phyloP scores from a whole-genome alignment of 129 eudicot species.

The Smallanthus sonchifolius region DNA sequence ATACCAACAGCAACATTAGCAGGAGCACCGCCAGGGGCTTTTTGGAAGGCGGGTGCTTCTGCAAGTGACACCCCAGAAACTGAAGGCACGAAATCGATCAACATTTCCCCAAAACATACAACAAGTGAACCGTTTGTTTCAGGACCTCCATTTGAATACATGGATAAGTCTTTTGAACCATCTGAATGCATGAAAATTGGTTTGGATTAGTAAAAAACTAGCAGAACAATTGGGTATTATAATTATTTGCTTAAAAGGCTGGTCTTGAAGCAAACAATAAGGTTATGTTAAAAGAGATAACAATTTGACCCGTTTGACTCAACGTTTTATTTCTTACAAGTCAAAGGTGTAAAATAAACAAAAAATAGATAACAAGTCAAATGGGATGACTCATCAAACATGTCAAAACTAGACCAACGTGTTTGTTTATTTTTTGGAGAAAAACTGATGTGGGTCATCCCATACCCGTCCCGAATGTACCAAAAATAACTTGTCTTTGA shows the following conservation, averaged over 20 bases:
- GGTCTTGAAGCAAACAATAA: background rate
- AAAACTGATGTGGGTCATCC: no score
- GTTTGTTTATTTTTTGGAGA: no score
- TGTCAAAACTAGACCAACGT: no score
- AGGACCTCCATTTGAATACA: conserved; percentile 28
- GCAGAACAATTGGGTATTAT: background rate
- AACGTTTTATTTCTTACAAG: background rate
- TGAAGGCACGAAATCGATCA: conserved; percentile 87
- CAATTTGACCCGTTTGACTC: background rate
- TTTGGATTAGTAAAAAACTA: background rate
- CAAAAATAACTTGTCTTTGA: no score
- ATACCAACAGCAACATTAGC: conserved; percentile 94
- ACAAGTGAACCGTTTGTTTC: conserved; percentile 16
- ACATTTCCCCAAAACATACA: conserved; percentile 79
- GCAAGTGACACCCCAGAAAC: conserved; percentile 82
- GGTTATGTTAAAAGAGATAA: background rate
- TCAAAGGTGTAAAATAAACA: background rate
- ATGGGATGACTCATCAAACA: no score
- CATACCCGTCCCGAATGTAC: no score
- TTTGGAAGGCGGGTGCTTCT: conserved; percentile 75
- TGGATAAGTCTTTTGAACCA: conserved; percentile 12
- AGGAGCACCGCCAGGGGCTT: conserved; percentile 97
- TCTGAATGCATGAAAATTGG: conserved; percentile 16
- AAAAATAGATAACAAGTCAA: background rate
- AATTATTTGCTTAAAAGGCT: background rate